Conservation (phyloP, 1,284 basidiomycete species). For the Rhodotorula mucilaginosa region DNA sequence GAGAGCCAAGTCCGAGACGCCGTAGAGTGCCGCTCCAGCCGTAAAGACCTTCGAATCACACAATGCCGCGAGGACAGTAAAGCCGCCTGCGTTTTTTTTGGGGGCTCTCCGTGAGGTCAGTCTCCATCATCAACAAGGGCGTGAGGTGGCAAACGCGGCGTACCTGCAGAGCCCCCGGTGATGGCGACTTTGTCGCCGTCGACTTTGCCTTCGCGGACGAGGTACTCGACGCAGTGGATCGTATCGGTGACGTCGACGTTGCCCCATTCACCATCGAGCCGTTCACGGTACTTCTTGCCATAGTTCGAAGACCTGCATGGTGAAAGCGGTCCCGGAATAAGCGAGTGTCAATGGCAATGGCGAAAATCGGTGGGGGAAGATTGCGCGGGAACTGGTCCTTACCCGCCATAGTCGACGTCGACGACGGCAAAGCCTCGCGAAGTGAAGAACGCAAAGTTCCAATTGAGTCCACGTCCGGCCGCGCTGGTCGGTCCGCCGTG, state of each 20-base stretch:
- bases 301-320: constrained; percentile 61
- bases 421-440: constrained; percentile 62
- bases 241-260: constrained; percentile 64
- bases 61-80: constrained; percentile 59
- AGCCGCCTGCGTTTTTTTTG: constrained; percentile 54
- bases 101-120: not conserved
- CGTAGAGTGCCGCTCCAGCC: constrained; percentile 58
- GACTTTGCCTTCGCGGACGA: constrained; percentile 53
- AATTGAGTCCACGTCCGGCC: constrained; percentile 53
- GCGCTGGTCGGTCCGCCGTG: constrained; percentile 67
- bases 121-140: not conserved
- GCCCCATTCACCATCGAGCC: constrained; percentile 65
- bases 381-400: constrained; percentile 44
- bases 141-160: not conserved
- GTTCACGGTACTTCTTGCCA: constrained; percentile 59
- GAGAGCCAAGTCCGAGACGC: constrained; percentile 58
- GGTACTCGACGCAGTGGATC: constrained; percentile 56
- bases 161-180: constrained; percentile 58
- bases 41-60: constrained; percentile 53
- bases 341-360: too few relatives aligned
- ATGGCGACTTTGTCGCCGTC: constrained; percentile 62
- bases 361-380: not conserved
- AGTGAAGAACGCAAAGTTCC: constrained; percentile 62
- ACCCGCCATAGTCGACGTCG: constrained; percentile 42
- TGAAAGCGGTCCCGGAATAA: constrained; percentile 36